These are phyloP conservation scores for Heliosperma pusillum DNA, from an alignment of 148 eudicot species.

Conservation along the genomic window DNA sequence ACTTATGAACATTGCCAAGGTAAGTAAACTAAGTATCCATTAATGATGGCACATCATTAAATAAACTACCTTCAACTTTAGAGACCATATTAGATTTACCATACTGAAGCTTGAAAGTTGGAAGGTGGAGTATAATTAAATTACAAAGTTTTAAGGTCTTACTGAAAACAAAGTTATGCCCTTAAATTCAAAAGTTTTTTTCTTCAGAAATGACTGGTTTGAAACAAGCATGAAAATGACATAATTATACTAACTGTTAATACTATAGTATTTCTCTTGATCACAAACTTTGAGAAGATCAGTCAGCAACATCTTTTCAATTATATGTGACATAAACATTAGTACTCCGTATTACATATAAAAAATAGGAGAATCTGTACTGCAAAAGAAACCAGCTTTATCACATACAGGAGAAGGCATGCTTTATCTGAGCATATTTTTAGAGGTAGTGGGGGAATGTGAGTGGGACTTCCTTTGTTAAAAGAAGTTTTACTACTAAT, in stretches of 20 bases:
- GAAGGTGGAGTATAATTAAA: background rate
- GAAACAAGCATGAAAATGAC: slow-evolving; percentile 21
- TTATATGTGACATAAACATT: slow-evolving; percentile 10
- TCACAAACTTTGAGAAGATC: slow-evolving; percentile 26
- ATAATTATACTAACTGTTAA: background rate
- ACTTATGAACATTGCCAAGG: background rate
- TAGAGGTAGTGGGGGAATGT: slow-evolving; percentile 26
- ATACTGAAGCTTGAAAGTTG: background rate
- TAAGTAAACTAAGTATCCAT: background rate
- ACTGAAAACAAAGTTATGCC: slow-evolving; percentile 8
- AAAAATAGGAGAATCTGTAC: slow-evolving; percentile 25
- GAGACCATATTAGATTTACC: background rate
- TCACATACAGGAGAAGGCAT: slow-evolving; percentile 26
- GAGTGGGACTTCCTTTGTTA: slow-evolving; percentile 29
- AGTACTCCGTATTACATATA: background rate
- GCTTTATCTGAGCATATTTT: slow-evolving; percentile 21
- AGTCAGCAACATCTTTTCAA: slow-evolving; percentile 17
- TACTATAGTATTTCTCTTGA: background rate
- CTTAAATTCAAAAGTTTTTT: slow-evolving; percentile 15
- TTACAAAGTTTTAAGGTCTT: slow-evolving; percentile 14
- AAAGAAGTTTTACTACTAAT: slow-evolving; percentile 25
- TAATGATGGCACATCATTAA: background rate
- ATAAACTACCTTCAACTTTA: slow-evolving; percentile 8
- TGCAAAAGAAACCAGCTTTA: slow-evolving; percentile 18
- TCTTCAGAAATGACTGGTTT: slow-evolving; percentile 22